These are phyloP conservation scores for Penicillium verrucosum DNA, from an alignment of 2,329 filamentous ascomycete species.

Conservation along the genomic window DNA sequence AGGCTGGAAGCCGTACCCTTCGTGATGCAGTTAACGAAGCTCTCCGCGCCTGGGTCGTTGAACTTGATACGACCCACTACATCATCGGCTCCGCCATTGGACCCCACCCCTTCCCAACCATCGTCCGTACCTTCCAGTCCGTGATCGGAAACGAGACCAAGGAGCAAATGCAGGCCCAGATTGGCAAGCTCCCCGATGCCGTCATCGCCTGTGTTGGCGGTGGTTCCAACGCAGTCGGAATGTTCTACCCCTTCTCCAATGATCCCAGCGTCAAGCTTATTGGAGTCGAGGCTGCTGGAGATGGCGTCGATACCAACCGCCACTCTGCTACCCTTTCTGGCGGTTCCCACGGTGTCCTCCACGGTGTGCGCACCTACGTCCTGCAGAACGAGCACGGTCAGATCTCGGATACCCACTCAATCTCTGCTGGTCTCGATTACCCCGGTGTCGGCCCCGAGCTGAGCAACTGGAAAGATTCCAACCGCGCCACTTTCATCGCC, in stretches of 20 bases:
- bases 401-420: constrained; percentile 90
- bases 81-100: constrained; percentile 97
- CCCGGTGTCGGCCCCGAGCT: constrained; percentile 94
- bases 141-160: constrained; percentile 96
- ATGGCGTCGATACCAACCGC: constrained; percentile 78
- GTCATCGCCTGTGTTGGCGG: constrained; percentile 96
- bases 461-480: constrained; percentile 84
- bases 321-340: constrained; percentile 86
- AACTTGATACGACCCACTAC: constrained; percentile 93
- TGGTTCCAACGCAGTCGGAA: constrained; percentile 90
- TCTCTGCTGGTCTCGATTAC: constrained; percentile 95
- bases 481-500: constrained; percentile 81
- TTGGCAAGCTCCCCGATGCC: constrained; percentile 87
- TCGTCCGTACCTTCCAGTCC: constrained; percentile 95
- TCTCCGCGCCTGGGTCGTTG: constrained; percentile 86
- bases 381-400: constrained; percentile 91
- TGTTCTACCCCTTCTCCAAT: constrained; percentile 95
- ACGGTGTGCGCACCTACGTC: constrained; percentile 94
- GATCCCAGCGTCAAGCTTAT: constrained; percentile 82
- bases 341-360: constrained; percentile 86
- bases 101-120: constrained; percentile 95
- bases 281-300: constrained; percentile 92
- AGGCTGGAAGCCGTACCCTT: constrained; percentile 79
- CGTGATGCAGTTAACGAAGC: constrained; percentile 94
- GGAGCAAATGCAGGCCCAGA: constrained; percentile 78